These are phyloP conservation scores for Astrocystis sublimbata DNA, from an alignment of 495 filamentous ascomycete species.

Conservation along the genomic window DNA sequence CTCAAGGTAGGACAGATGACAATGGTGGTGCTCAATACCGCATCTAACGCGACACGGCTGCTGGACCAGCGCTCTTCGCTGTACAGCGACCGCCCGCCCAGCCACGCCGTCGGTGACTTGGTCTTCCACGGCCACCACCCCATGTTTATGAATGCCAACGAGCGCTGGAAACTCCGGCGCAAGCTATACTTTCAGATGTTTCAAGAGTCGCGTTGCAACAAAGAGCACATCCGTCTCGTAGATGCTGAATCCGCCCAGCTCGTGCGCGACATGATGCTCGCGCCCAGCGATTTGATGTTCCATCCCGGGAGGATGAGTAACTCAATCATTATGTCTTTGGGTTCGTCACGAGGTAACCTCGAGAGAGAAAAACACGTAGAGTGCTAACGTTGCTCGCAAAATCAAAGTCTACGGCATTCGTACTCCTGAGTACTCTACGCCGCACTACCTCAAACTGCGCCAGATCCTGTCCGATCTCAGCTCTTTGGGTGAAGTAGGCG, in stretches of 20 bases:
- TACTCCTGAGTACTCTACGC: neutral
- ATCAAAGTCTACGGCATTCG: constrained; percentile 8
- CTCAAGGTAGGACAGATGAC: neutral
- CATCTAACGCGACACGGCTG: neutral
- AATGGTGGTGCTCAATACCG: neutral
- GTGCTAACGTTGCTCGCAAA: neutral
- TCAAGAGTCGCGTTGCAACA: constrained; percentile 9
- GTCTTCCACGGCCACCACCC: constrained; percentile 1
- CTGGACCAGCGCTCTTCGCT: neutral
- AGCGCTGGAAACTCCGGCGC: constrained; percentile 2
- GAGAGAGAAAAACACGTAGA: neutral
- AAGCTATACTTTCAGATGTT: constrained; percentile 6
- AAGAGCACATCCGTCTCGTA: neutral
- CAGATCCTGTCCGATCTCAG: neutral
- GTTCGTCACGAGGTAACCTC: neutral
- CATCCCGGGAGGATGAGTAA: constrained; percentile 4
- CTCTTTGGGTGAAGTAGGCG: neutral
- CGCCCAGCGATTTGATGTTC: constrained; percentile 3
- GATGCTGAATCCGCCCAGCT: constrained; percentile 8
- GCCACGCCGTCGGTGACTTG: neutral
- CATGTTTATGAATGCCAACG: constrained; percentile 7
- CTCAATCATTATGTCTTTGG: neutral
- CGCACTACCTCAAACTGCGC: neutral
- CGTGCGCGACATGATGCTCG: neutral
- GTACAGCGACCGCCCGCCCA: neutral